Conservation (phyloP, 129 eudicot genomes). For the Heracleum sosnowskyi region DNA sequence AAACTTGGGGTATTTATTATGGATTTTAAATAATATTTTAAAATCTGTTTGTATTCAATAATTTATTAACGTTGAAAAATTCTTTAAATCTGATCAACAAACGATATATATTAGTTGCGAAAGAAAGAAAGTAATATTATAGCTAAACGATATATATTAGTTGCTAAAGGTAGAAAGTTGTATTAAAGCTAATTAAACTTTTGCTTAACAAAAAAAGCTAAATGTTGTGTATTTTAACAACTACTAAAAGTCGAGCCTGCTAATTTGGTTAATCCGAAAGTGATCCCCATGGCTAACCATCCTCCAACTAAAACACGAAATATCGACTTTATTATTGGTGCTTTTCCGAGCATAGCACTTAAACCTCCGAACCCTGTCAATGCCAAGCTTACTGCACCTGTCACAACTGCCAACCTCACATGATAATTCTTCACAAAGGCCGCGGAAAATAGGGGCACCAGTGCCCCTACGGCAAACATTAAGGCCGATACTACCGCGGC, state of each 20-base stretch:
- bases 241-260: conserved; percentile 22
- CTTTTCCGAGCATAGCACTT: conserved; percentile 48
- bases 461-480: conserved; percentile 50
- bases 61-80: too few species aligned
- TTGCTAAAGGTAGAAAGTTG: neutral
- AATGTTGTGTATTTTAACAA: too few species aligned
- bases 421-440: conserved; percentile 33
- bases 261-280: conserved; percentile 58
- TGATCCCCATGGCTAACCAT: conserved; percentile 62
- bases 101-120: neutral
- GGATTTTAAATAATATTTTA: too few species aligned
- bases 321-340: conserved; percentile 47
- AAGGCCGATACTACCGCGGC: conserved; percentile 58
- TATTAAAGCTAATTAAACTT: too few species aligned
- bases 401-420: conserved; percentile 50
- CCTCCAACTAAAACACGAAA: conserved; percentile 58
- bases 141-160: neutral
- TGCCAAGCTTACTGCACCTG: conserved; percentile 42
- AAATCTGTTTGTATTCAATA: too few species aligned
- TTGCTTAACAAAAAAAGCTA: neutral
- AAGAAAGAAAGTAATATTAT: too few species aligned
- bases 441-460: conserved; percentile 54
- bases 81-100: too few species aligned
- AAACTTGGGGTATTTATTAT: too few species aligned
- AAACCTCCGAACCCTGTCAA: conserved; percentile 54